A percentile compares a stretch with the other conserved stretches of the same genome.
Conservation (phyloP, 768 basidiomycete species). For the Suillus subaureus region DNA sequence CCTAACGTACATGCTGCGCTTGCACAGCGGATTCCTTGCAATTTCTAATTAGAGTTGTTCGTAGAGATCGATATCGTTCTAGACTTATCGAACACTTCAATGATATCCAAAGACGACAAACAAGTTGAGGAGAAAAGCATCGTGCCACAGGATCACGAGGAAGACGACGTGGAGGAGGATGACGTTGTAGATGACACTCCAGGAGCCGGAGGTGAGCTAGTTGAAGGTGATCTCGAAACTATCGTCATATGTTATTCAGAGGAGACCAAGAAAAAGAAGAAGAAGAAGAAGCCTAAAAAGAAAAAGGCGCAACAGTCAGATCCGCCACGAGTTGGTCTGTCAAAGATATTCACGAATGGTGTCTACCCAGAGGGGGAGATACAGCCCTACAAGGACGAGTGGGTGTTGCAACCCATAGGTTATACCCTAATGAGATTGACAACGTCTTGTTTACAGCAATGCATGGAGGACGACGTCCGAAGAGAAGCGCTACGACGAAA, state of each 20-base stretch:
- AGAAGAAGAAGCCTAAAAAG: slow-evolving; percentile 91
- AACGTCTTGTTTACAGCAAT: slow-evolving; percentile 56
- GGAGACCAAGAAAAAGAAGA: slow-evolving; percentile 80
- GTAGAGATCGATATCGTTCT: neutral
- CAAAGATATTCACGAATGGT: slow-evolving; percentile 86
- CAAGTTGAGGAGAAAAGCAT: slow-evolving; percentile 17
- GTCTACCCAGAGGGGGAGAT: slow-evolving; percentile 91
- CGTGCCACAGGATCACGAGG: slow-evolving; percentile 21
- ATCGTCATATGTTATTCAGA: slow-evolving; percentile 3
- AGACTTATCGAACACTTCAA: slow-evolving; percentile 7
- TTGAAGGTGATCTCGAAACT: neutral
- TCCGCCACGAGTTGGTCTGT: slow-evolving; percentile 86
- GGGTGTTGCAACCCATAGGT: slow-evolving; percentile 33
- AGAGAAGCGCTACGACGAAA: slow-evolving; percentile 86
- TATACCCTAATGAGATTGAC: slow-evolving; percentile 5
- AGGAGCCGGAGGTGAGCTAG: slow-evolving; percentile 29
- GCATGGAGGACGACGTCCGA: slow-evolving; percentile 87
- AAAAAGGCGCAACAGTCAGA: slow-evolving; percentile 85
- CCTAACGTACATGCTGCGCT: neutral
- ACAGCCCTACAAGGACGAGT: slow-evolving; percentile 92
- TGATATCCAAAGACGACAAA: slow-evolving; percentile 21
- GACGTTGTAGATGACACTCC: slow-evolving; percentile 26
- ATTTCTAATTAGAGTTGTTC: neutral
- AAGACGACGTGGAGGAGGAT: slow-evolving; percentile 37
- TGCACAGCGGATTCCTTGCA: neutral